Base-by-base conservation (phyloP, 768 basidiomycete species). In the Stropharia rugosoannulata region DNA sequence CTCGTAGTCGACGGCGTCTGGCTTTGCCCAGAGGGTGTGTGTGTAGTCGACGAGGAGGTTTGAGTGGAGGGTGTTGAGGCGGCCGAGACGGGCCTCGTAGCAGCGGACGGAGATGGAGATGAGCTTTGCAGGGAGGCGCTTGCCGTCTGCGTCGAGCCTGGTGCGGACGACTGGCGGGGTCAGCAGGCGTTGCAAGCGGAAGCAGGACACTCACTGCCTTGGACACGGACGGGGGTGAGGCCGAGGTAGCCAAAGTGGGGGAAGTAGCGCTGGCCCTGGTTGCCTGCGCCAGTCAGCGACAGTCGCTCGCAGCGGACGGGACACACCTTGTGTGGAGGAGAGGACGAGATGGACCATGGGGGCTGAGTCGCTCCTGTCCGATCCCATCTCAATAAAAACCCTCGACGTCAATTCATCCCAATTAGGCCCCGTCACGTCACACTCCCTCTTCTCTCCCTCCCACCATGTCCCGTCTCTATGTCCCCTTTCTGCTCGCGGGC, bases 401-500 rank as follows among this genome's bases (percentile, higher is more conserved):
- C 66, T 72, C 72, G 69, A 64, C 67, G 56, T 65, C 62, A 45
- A 45, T 25, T 45, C 27, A 45, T 45, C 43, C 43, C 22, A 46
- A 27, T 46, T 69, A 69, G 54, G 68, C 35, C 32, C 48, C 42
- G 56, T 46, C 40, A 44, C 55, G 40, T 22, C 57, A 41, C 52
- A 42, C 54, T 56, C 22, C 51, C 53, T 64, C 56, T n/a, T 58
- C 54, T 49, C 55, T 57, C 49, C 49, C 61, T 42, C 58, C 71
- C 54, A 70, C 67, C 47, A 93, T 92, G 90, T 80, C 89, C 18
- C 80, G 83, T 19, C 66, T 85, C 59, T 90, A 80, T 68, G 75
- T 93, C 51, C 90, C 90, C 32, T 65, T 89, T 65, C 89, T 98
- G 68, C 85, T 98, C 15, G 85, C 78, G 53, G 95, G 95, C 46